phyloP scores from a whole-genome alignment of 495 filamentous ascomycete species.

The Glonium stellatum region DNA sequence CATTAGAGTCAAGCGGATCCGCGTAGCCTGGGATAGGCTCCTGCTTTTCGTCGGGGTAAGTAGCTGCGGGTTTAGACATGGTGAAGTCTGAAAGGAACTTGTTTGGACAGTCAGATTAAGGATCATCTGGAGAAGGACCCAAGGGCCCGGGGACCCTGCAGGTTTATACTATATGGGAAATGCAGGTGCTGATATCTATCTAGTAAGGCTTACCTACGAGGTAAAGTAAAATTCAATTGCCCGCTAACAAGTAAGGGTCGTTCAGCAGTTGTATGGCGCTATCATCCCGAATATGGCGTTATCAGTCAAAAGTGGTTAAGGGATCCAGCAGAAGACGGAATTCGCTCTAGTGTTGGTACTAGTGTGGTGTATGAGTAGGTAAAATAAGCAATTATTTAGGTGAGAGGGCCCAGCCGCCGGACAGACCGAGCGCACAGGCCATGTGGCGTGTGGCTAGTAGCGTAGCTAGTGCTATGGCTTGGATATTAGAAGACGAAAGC shows the following conservation, averaged over 20 bases:
- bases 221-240: background rate
- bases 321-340: background rate
- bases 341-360: background rate
- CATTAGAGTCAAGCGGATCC: background rate
- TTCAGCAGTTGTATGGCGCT: background rate
- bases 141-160: constrained; percentile 1
- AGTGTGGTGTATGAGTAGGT: no score
- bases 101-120: background rate
- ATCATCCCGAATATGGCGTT: background rate
- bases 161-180: background rate
- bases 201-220: no score
- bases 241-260: background rate
- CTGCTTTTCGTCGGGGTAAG: constrained; percentile 5
- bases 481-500: no score
- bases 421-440: no score
- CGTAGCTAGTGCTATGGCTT: no score
- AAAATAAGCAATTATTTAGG: no score
- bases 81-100: background rate
- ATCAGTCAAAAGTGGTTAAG: background rate
- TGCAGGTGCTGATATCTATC: background rate
- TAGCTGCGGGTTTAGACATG: background rate
- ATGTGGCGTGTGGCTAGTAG: no score
- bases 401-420: no score
- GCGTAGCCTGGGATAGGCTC: background rate
- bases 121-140: background rate